Evolutionary conservation across 805 yeast genomes (phyloP).

Genomic region (Metschnikowia santaceciliae): DNA sequence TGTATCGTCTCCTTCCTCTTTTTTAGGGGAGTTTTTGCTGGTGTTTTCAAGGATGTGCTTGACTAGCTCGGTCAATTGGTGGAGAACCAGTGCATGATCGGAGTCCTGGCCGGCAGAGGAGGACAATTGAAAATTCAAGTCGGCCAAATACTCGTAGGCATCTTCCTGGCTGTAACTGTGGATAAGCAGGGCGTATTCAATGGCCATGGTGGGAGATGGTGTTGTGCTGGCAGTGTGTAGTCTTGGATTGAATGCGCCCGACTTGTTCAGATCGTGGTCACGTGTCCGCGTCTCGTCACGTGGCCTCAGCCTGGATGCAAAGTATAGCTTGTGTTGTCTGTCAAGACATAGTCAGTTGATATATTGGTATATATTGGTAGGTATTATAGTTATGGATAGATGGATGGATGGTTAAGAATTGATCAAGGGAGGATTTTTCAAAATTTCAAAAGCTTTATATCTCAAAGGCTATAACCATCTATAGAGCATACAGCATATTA

Average conservation of each 20-base stretch:
- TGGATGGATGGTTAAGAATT: too few species aligned
- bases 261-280: not conserved
- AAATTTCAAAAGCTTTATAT: too few species aligned
- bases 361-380: too few species aligned
- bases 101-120: slow-evolving; percentile 4
- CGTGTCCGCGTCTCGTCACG: not conserved
- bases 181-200: slow-evolving; percentile 5
- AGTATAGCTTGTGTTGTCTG: too few species aligned
- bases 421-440: too few species aligned
- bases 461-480: too few species aligned
- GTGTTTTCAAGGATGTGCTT: slow-evolving; percentile 10
- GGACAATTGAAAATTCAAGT: slow-evolving; percentile 18
- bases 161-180: slow-evolving; percentile 17
- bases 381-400: too few species aligned
- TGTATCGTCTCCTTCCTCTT: not conserved
- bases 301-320: not conserved
- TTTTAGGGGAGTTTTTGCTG: not conserved
- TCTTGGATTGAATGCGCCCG: not conserved
- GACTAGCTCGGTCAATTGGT: slow-evolving; percentile 25
- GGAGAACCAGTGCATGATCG: slow-evolving; percentile 17
- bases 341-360: too few species aligned
- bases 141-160: slow-evolving; percentile 20
- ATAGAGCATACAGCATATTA: too few species aligned
- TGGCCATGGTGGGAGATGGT: slow-evolving; percentile 6
- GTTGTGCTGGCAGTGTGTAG: not conserved